Percentiles rank a stretch among this genome's conserved stretches.
phyloP scores from a whole-genome alignment of 2,329 filamentous ascomycete species.

The Pseudogymnoascus sp. region DNA sequence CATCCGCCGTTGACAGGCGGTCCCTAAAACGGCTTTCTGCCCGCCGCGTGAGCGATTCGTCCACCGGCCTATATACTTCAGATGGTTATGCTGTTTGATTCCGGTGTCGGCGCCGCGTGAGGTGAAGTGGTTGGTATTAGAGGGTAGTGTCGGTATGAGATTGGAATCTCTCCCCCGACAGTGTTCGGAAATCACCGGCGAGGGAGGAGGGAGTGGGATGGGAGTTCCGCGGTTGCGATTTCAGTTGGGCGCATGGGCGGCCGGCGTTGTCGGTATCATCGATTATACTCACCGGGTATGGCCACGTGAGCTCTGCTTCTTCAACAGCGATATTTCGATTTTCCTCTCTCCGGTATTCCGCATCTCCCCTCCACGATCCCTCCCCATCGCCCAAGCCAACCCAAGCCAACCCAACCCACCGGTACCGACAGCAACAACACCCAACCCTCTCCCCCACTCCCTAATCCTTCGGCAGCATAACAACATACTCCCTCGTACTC shows the following conservation, averaged over 20 bases:
- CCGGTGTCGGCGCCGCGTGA: not conserved
- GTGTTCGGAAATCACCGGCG: not conserved
- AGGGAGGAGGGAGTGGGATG: not conserved
- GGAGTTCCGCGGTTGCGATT: not conserved
- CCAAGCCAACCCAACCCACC: not conserved
- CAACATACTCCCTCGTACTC: conserved; percentile 87
- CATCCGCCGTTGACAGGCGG: not conserved
- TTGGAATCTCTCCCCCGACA: not conserved
- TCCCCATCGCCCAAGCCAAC: not conserved
- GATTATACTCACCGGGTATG: not conserved
- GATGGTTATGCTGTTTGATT: conserved; percentile 17
- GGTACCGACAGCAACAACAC: not conserved
- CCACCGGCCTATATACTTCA: conserved; percentile 12
- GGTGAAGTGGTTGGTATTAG: not conserved
- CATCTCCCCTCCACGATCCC: not conserved
- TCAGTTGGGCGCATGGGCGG: not conserved
- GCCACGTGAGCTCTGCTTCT: not conserved
- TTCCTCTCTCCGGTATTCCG: not conserved
- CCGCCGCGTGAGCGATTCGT: not conserved
- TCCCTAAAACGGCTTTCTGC: not conserved
- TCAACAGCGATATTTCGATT: not conserved
- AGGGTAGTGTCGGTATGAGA: not conserved
- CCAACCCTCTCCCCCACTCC: not conserved
- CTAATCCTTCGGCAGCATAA: conserved; percentile 58
- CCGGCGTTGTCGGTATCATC: not conserved